Conservation (phyloP, 2,329 filamentous ascomycete genomes). For the Fusarium buharicum region DNA sequence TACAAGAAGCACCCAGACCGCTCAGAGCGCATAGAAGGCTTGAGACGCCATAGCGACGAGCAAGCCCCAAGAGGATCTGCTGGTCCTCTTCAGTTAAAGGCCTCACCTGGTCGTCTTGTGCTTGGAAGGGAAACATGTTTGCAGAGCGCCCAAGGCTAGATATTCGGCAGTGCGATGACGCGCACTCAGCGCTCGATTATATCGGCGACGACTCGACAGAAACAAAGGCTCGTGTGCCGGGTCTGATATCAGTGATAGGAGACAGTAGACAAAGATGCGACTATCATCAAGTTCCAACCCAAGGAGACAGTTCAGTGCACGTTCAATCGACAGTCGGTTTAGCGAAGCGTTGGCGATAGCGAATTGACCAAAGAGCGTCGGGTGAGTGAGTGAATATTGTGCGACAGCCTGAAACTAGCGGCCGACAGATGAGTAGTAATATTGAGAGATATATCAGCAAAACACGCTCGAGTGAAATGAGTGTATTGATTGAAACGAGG, state of each 20-base stretch:
- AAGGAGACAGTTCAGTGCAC: neutral
- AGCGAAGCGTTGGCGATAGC: slow-evolving; percentile 17
- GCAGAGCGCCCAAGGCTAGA: slow-evolving; percentile 20
- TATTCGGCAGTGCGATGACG: slow-evolving; percentile 32
- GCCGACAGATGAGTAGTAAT: slow-evolving; percentile 5
- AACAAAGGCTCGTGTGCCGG: slow-evolving; percentile 6
- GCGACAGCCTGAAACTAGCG: slow-evolving; percentile 13
- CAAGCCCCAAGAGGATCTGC: slow-evolving; percentile 51
- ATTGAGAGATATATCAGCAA: slow-evolving; percentile 2
- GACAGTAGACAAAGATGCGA: slow-evolving; percentile 26
- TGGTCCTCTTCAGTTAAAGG: slow-evolving; percentile 54
- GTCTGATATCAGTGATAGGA: slow-evolving; percentile 23
- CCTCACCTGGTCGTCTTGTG: slow-evolving; percentile 51
- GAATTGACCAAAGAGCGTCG: slow-evolving; percentile 29
- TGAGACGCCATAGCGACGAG: slow-evolving; percentile 53
- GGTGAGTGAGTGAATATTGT: slow-evolving; percentile 8
- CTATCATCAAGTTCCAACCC: slow-evolving; percentile 10
- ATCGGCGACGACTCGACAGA: slow-evolving; percentile 17
- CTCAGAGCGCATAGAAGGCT: slow-evolving; percentile 53
- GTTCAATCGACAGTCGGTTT: slow-evolving; percentile 11
- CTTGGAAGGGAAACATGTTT: slow-evolving; percentile 51
- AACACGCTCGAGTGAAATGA: slow-evolving; percentile 25
- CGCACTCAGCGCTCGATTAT: slow-evolving; percentile 41
- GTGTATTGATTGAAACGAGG: slow-evolving; percentile 30
- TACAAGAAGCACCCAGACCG: slow-evolving; percentile 52